These are phyloP conservation scores for Candida sanyaensis DNA, from an alignment of 1,139 yeast genomes.

Conservation along the genomic window DNA sequence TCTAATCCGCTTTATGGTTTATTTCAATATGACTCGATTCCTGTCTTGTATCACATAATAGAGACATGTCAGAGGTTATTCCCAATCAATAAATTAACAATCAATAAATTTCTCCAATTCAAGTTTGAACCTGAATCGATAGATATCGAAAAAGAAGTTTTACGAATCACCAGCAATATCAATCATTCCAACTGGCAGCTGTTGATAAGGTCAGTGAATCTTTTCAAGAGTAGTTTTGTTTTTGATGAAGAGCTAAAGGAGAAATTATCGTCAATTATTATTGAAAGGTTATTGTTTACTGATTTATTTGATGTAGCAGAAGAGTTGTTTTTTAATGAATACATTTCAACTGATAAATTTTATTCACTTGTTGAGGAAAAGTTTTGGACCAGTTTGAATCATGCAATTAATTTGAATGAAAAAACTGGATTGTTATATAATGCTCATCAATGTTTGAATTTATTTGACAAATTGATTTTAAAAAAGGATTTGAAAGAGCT, in stretches of 20 bases:
- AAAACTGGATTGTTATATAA: conserved; percentile 46
- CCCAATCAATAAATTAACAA: conserved; percentile 43
- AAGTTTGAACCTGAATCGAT: conserved; percentile 23
- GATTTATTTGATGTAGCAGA: conserved; percentile 36
- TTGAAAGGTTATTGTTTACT: conserved; percentile 40
- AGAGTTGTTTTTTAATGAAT: conserved; percentile 18
- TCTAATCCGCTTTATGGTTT: conserved; percentile 20
- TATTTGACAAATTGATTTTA: conserved; percentile 28
- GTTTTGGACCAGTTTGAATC: conserved; percentile 57
- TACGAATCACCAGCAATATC: conserved; percentile 31
- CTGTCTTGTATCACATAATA: conserved; percentile 26
- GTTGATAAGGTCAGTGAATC: conserved; percentile 22
- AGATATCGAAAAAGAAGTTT: conserved; percentile 26
- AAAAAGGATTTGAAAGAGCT: conserved; percentile 12
- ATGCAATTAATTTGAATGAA: conserved; percentile 52
- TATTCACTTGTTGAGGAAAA: conserved; percentile 30
- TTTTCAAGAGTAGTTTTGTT: conserved; percentile 28
- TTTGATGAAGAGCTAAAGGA: conserved; percentile 16
- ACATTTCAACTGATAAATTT: conserved; percentile 18
- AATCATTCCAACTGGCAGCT: conserved; percentile 34
- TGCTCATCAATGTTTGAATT: conserved; percentile 39
- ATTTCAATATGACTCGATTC: conserved; percentile 24
- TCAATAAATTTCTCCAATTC: conserved; percentile 34
- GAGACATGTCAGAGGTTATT: conserved; percentile 43
- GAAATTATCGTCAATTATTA: conserved; percentile 32